These are phyloP conservation scores for Plenodomus lindquistii DNA, from an alignment of 2,329 filamentous ascomycete genomes.

Conservation along the genomic window DNA sequence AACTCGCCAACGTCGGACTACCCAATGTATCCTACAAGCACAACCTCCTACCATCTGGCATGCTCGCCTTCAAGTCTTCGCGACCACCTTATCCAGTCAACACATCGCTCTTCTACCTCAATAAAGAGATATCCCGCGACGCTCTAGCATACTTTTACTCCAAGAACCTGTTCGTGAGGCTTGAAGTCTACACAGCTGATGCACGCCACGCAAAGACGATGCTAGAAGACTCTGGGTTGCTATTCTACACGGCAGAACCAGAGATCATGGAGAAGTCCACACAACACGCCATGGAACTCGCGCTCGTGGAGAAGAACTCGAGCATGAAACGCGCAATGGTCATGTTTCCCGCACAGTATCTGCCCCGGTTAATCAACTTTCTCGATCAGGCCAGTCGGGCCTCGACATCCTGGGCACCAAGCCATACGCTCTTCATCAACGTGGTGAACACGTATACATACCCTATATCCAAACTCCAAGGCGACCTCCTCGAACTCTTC, in stretches of 20 bases:
- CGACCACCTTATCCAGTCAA: slow-evolving; percentile 31
- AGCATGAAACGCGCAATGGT: slow-evolving; percentile 29
- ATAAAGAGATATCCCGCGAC: slow-evolving; percentile 28
- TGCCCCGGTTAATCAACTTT: slow-evolving; percentile 42
- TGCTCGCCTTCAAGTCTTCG: slow-evolving; percentile 34
- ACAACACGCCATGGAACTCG: slow-evolving; percentile 33
- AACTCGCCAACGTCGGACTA: slow-evolving; percentile 35
- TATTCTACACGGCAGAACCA: slow-evolving; percentile 24
- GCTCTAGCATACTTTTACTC: slow-evolving; percentile 35
- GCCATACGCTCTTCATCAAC: slow-evolving; percentile 24
- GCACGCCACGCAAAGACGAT: slow-evolving; percentile 38
- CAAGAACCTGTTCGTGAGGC: slow-evolving; percentile 35
- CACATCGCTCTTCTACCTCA: slow-evolving; percentile 31
- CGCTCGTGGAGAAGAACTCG: slow-evolving; percentile 34
- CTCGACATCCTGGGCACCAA: slow-evolving; percentile 24
- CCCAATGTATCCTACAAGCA: slow-evolving; percentile 38
- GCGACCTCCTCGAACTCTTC: slow-evolving; percentile 39
- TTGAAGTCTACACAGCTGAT: slow-evolving; percentile 30
- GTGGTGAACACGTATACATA: slow-evolving; percentile 31
- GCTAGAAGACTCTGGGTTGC: slow-evolving; percentile 35
- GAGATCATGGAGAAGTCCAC: slow-evolving; percentile 10
- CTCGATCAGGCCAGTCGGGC: slow-evolving; percentile 29
- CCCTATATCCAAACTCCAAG: slow-evolving; percentile 30
- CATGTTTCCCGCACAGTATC: slow-evolving; percentile 41
- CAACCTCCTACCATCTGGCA: slow-evolving; percentile 15